Percentiles rank a stretch among this genome's conserved stretches.
Conservation (phyloP, 2,329 filamentous ascomycete species). For the Lanzia echinophila region DNA sequence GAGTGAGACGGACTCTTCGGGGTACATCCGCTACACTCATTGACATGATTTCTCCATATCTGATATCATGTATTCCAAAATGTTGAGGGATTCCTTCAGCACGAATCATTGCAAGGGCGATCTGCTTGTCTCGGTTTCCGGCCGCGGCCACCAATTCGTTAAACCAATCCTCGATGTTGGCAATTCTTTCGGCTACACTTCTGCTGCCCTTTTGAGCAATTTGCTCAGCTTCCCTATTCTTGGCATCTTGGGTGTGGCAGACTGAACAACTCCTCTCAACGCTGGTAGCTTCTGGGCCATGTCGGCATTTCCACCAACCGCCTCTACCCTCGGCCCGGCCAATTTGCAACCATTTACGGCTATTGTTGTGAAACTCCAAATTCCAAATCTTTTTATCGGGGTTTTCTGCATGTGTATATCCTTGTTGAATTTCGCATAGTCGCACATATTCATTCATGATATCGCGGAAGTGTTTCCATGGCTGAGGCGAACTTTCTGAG, state of each 20-base stretch:
- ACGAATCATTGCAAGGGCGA: not conserved
- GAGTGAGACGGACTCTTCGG: not conserved
- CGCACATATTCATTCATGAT: constrained; percentile 17
- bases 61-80: not conserved
- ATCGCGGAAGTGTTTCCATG: constrained; percentile 17
- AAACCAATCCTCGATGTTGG: not conserved
- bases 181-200: not conserved
- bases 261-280: constrained; percentile 18
- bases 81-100: not conserved
- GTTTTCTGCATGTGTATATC: constrained; percentile 3
- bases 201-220: not conserved
- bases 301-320: constrained; percentile 28
- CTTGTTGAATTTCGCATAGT: constrained; percentile 14
- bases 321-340: constrained; percentile 11
- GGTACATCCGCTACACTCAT: too few species aligned
- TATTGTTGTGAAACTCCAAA: constrained; percentile 21
- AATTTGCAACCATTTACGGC: constrained; percentile 18
- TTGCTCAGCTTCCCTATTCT: not conserved
- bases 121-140: constrained; percentile 1
- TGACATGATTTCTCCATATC: not conserved
- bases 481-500: constrained; percentile 9
- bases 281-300: constrained; percentile 10
- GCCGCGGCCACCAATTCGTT: not conserved
- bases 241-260: constrained; percentile 4
- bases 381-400: constrained; percentile 15